Percentiles rank a stretch among this genome's conserved stretches.
Evolutionary conservation across 192 early-diverging fungal species (phyloP).

Genomic region (Coemansia guatemalensis): DNA sequence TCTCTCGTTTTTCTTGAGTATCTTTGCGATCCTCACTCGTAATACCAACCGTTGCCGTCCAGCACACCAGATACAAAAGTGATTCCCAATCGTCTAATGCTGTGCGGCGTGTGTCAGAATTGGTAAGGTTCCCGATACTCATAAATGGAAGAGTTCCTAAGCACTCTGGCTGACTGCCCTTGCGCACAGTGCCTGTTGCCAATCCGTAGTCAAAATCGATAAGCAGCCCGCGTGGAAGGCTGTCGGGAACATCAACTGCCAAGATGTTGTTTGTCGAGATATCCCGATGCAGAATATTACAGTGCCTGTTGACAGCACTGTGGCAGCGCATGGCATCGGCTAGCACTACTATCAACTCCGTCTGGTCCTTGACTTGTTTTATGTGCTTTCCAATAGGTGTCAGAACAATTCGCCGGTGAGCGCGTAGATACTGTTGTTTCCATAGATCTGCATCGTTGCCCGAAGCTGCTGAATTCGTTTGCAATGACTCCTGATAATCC

Average conservation of each 20-base stretch:
- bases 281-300: slow-evolving; percentile 21
- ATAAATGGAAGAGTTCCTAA: slow-evolving; percentile 28
- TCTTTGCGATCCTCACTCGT: neutral
- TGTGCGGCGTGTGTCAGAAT: neutral
- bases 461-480: neutral
- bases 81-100: slow-evolving; percentile 27
- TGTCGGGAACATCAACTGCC: neutral
- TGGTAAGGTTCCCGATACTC: slow-evolving; percentile 22
- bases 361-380: neutral
- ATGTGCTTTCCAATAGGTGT: slow-evolving; percentile 11
- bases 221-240: slow-evolving; percentile 12
- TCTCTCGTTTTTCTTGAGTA: too few relatives aligned
- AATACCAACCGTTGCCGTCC: slow-evolving; percentile 19
- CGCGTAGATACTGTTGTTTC: slow-evolving; percentile 1
- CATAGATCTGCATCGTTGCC: too few relatives aligned
- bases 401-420: slow-evolving; percentile 14
- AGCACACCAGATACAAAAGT: slow-evolving; percentile 30
- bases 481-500: neutral
- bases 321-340: slow-evolving; percentile 27
- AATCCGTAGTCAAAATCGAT: slow-evolving; percentile 34
- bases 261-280: slow-evolving; percentile 32
- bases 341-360: slow-evolving; percentile 18
- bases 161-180: neutral
- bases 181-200: neutral
- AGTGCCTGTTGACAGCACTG: slow-evolving; percentile 7